phyloP scores from a whole-genome alignment of 1,284 basidiomycete genomes.

The Cystobasidium slooffiae region DNA sequence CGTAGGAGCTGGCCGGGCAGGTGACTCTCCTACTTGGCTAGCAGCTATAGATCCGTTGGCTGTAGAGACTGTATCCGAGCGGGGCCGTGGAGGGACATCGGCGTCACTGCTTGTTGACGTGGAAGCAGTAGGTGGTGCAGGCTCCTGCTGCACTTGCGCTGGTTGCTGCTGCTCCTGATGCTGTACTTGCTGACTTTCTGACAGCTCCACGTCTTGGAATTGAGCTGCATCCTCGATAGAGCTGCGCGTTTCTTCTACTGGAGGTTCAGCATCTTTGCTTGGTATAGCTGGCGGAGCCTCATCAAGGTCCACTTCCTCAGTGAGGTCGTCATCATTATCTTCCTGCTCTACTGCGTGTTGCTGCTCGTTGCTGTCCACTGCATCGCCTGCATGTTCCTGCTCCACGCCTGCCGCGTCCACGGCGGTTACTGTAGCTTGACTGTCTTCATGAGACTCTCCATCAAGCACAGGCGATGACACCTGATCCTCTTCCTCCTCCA shows the following conservation, averaged over 20 bases:
- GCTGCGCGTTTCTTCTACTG: background rate
- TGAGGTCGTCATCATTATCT: background rate
- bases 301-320: background rate
- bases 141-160: background rate
- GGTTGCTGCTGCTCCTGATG: background rate
- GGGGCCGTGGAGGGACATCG: background rate
- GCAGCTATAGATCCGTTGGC: background rate
- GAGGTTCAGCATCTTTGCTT: constrained; percentile 23
- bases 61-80: constrained; percentile 9
- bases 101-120: background rate
- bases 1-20: constrained; percentile 3
- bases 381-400: background rate
- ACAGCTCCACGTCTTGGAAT: constrained; percentile 36
- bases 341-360: background rate
- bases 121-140: background rate
- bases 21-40: background rate
- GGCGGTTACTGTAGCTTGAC: background rate
- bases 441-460: background rate
- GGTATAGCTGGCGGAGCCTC: constrained; percentile 25
- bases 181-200: constrained; percentile 16
- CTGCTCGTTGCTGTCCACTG: background rate
- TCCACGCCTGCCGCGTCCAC: background rate
- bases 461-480: background rate
- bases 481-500: background rate
- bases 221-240: constrained; percentile 23